phyloP scores from a whole-genome alignment of 2,329 filamentous ascomycete genomes.

The Venturiaceae sp. region DNA sequence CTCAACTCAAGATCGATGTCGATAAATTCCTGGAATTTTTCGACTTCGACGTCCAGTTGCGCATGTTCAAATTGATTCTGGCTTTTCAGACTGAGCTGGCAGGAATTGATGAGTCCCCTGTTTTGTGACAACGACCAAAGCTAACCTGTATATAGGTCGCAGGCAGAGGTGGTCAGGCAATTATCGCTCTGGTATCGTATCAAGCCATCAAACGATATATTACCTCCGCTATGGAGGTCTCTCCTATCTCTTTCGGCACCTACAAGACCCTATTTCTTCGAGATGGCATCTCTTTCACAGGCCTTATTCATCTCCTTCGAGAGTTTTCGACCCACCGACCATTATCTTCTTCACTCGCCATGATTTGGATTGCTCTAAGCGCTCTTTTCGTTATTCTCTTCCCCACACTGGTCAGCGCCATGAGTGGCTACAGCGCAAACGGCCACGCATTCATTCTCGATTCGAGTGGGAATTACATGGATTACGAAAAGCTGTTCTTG shows the following conservation, averaged over 20 bases:
- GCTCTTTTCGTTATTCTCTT: constrained; percentile 13
- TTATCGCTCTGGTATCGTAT: constrained; percentile 15
- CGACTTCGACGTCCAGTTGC: too few species aligned
- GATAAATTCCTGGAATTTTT: too few species aligned
- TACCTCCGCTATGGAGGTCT: constrained; percentile 14
- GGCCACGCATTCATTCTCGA: constrained; percentile 10
- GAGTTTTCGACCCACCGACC: constrained; percentile 7
- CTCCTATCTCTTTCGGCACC: constrained; percentile 13
- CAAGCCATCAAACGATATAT: constrained; percentile 14
- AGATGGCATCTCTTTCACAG: constrained; percentile 3
- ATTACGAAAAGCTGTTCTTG: not conserved
- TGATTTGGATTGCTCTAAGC: constrained; percentile 14
- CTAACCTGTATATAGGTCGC: constrained; percentile 11
- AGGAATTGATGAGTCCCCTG: not conserved
- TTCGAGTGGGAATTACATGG: not conserved
- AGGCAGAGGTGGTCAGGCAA: constrained; percentile 15
- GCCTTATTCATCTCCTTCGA: not conserved
- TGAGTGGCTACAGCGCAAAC: constrained; percentile 14
- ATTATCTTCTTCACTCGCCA: constrained; percentile 13
- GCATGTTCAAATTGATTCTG: too few species aligned
- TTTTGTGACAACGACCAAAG: too few species aligned
- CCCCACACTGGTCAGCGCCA: constrained; percentile 14
- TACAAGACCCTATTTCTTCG: constrained; percentile 15
- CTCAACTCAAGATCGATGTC: too few species aligned
- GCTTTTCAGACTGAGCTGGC: too few species aligned